A percentile compares a stretch with the other conserved stretches of the same genome.
Evolutionary conservation across 2,329 filamentous ascomycete species (phyloP).

Genomic region (Aspergillus luchuensis): DNA sequence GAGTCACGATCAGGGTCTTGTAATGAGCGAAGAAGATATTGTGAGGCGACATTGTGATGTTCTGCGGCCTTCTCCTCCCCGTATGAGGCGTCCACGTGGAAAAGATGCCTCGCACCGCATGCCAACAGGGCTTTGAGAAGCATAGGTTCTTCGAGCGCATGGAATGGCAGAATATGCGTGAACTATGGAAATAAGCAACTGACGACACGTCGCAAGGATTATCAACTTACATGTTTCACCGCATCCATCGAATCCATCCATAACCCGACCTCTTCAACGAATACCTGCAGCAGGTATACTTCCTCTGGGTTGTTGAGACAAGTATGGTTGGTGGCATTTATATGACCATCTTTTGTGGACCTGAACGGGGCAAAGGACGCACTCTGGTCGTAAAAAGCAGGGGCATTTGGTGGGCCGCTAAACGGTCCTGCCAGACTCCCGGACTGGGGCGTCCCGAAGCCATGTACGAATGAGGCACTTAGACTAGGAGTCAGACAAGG

Average conservation of each 20-base stretch:
- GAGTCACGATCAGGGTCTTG: conserved; percentile 85
- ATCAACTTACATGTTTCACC: conserved; percentile 65
- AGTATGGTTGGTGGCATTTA: conserved; percentile 54
- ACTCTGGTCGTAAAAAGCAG: conserved; percentile 32
- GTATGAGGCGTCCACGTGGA: conserved; percentile 68
- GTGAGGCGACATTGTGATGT: conserved; percentile 85
- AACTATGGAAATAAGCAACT: conserved; percentile 55
- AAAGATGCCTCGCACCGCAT: conserved; percentile 81
- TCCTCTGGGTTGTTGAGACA: conserved; percentile 76
- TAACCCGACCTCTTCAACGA: conserved; percentile 82
- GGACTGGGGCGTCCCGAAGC: conserved; percentile 48
- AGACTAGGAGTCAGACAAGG: neutral
- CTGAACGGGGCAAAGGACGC: conserved; percentile 39
- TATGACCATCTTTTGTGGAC: conserved; percentile 42
- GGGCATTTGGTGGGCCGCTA: conserved; percentile 27
- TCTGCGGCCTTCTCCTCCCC: conserved; percentile 75
- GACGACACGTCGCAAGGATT: neutral
- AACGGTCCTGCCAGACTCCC: conserved; percentile 29
- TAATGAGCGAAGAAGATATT: conserved; percentile 71
- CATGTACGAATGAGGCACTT: conserved; percentile 48
- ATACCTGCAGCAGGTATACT: conserved; percentile 86
- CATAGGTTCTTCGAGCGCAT: conserved; percentile 81
- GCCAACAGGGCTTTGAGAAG: conserved; percentile 85
- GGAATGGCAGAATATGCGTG: conserved; percentile 77
- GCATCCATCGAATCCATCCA: conserved; percentile 95